Evolutionary conservation across 352 stramenopile species (phyloP), one percentile per base, ranked within the genome.

Genomic region (Pythium aquatile): DNA sequence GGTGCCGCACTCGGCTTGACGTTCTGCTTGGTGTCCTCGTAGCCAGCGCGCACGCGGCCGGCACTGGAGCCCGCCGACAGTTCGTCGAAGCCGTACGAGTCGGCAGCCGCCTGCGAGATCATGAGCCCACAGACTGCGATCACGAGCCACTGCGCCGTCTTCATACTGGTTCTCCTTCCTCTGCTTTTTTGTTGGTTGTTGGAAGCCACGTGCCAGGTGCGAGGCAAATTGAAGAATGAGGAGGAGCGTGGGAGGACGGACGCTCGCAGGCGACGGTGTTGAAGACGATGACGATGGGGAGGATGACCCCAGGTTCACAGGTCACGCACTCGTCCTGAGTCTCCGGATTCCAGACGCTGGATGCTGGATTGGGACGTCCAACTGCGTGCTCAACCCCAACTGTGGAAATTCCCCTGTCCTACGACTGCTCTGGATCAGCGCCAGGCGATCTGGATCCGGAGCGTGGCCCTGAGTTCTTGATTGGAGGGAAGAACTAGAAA

Each of bases 181-280:
- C 51, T 51, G 42, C 13, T 28, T 28, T 37, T 55, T 42, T 51
- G 32, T 69, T 42, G 13, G 35, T 40, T 29, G 40, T 48, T 48
- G 40, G 51, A 24, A 5, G 49, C 17, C 39, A 11, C 13, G 33
- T 29, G 33, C 8, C 26, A 39, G 9, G 4, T 40, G 37, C 58
- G 42, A 51, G 58, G 65, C 52, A 48, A 72, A 64, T 72, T 64
- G 65, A 54, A 58, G 59, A 72, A 58, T 65, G 48, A 52, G 33
- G 26, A 32, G 7, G 26, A 37, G 44, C 32, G 11, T n/a, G 56
- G 7, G 37, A 52, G 2, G 40, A 24, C 4, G 40, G 17, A 48
- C 16, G 40, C 17, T 17, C 14, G 26, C 8, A 17, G 14, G 40
- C 40, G n/a, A n/a, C n/a, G n/a, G n/a, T n/a, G 40, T 48, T 48